Base-by-base conservation (phyloP, 108 stramenopile genomes). In the Stephanodiscus triporus region DNA sequence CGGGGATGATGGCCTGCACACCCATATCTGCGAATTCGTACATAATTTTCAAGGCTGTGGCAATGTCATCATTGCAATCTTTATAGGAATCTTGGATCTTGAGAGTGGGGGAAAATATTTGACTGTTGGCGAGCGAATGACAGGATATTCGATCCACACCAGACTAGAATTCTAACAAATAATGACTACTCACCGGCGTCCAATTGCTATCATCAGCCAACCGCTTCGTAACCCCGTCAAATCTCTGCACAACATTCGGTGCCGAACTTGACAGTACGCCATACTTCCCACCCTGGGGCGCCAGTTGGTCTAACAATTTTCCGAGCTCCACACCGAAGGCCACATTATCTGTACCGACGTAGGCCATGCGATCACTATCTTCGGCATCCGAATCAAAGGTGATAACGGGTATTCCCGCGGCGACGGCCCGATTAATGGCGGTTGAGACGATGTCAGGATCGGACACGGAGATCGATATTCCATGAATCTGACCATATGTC, bases 261-360 rank as follows among this genome's bases (percentile, higher is more conserved):
- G 23, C 69, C 34, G n/a, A 26, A 32, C 42, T 23, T 11, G 29
- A 11, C 6, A 86, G 47, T 0, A 78, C 10, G 1, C 30, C 72
- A 55, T 69, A 85, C 14, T 26, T 68, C 0, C 81, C 84, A 23
- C 84, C 84, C 30, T 61, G 58, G 2, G 81, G 80, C n/a, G 45
- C 23, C 11, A 85, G 29, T 26, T 82, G 73, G 26, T 51, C 65
- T 19, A 85, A 38, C 9, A 82, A 20, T 14, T 77, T 72, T 0
- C 72, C 78, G 20, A 78, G 45, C n/a, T 80, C 63, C 29, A 19
- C 14, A 19, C 84, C 84, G 36, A 85, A 45, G 9, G 54, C 40
- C 9, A 38, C 26, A 23, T 82, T 67, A 55, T 85, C 77, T 14
- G 84, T 85, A 6, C 84, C 84, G 45, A 82, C 51, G 49, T 85